Conservation (phyloP, 2,329 filamentous ascomycete species). For the Pseudocercospora crystallina region DNA sequence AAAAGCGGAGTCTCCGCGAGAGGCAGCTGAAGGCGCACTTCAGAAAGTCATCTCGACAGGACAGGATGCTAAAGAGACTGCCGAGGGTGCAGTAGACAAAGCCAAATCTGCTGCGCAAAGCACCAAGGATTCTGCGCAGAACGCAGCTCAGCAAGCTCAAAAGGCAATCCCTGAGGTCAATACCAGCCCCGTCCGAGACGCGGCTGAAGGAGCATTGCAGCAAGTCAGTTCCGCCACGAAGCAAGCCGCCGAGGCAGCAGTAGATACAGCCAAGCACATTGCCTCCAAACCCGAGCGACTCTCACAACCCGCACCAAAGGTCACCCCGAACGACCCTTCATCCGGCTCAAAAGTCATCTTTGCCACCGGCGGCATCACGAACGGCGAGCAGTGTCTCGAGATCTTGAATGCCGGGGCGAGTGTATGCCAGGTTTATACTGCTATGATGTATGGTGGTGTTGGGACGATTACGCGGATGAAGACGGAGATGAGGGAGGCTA, state of each 20-base stretch:
- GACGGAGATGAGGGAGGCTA: constrained; percentile 49
- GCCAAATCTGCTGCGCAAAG: neutral
- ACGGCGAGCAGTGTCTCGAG: constrained; percentile 77
- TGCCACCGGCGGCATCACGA: constrained; percentile 89
- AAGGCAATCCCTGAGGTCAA: constrained; percentile 4
- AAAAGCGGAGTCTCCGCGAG: constrained; percentile 13
- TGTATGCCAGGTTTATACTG: constrained; percentile 70
- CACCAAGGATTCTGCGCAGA: neutral
- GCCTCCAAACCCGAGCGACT: neutral
- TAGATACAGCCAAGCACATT: constrained; percentile 3
- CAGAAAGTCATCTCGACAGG: constrained; percentile 18
- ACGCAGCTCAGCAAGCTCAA: constrained; percentile 2
- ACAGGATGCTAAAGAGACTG: constrained; percentile 14
- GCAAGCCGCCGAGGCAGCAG: constrained; percentile 19
- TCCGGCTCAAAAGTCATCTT: constrained; percentile 75
- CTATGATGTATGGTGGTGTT: constrained; percentile 62
- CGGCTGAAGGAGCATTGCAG: constrained; percentile 20
- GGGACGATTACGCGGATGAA: constrained; percentile 60
- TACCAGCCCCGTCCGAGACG: constrained; percentile 15
- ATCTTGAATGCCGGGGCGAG: constrained; percentile 86
- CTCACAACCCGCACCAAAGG: constrained; percentile 1
- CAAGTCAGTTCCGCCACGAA: constrained; percentile 18
- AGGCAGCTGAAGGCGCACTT: constrained; percentile 21
- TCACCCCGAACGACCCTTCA: constrained; percentile 9
- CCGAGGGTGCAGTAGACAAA: constrained; percentile 21